These are phyloP conservation scores for Ampelomyces quisqualis DNA, from an alignment of 2,329 filamentous ascomycete genomes.

Conservation along the genomic window DNA sequence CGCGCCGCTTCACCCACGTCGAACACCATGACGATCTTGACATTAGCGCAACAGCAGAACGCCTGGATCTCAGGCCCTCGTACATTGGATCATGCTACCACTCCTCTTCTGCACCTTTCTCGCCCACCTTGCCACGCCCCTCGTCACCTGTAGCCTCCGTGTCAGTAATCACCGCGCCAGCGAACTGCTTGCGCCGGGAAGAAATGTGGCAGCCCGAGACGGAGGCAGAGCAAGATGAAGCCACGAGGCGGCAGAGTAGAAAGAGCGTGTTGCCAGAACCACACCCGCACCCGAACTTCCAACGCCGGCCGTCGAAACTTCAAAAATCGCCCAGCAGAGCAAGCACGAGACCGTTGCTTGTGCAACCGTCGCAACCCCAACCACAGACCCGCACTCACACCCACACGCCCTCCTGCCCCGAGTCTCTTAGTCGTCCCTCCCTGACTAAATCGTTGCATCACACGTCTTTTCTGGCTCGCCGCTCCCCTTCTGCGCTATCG, in stretches of 20 bases:
- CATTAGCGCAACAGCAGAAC: constrained; percentile 17
- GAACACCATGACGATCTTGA: constrained; percentile 58
- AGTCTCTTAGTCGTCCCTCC: neutral
- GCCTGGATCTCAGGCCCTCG: constrained; percentile 40
- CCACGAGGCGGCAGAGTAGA: neutral
- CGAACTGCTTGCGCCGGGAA: neutral
- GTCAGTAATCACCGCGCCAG: neutral
- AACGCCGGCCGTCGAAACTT: constrained; percentile 7
- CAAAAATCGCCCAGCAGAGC: constrained; percentile 15
- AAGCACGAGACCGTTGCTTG: neutral
- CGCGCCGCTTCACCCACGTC: constrained; percentile 60
- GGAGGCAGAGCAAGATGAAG: neutral
- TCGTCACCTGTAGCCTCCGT: neutral
- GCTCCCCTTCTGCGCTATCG: constrained; percentile 17
- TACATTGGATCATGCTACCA: constrained; percentile 31
- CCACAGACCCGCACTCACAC: constrained; percentile 2
- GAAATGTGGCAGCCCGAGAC: neutral
- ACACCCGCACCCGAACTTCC: neutral
- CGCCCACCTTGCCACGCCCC: constrained; percentile 21
- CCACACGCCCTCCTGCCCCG: constrained; percentile 1
- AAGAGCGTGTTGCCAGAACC: neutral
- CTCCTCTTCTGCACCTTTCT: constrained; percentile 9
- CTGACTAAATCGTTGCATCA: neutral
- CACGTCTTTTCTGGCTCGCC: neutral
- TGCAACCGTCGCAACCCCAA: neutral